A percentile compares a stretch with the other conserved stretches of the same genome.
phyloP scores from a whole-genome alignment of 179 eudicot genomes.

The Heliamphora pulchella region DNA sequence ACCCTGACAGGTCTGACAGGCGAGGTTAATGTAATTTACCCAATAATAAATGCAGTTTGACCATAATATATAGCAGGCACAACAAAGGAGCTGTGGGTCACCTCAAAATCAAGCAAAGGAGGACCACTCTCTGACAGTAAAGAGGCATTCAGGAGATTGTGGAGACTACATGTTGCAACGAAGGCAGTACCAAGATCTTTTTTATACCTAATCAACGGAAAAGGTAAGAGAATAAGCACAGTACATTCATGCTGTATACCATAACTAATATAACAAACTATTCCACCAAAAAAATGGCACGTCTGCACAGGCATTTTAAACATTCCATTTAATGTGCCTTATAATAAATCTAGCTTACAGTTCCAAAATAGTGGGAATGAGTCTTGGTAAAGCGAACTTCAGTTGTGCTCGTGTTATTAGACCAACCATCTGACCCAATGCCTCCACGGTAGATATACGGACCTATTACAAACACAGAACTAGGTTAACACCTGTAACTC shows the following conservation, averaged over 20 bases:
- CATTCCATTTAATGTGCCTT: not conserved
- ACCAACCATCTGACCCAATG: slow-evolving; percentile 92
- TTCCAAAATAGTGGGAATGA: slow-evolving; percentile 77
- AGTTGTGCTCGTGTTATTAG: slow-evolving; percentile 67
- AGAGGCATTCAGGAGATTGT: slow-evolving; percentile 76
- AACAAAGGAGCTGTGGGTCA: slow-evolving; percentile 12
- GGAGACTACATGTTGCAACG: slow-evolving; percentile 83
- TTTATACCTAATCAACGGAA: slow-evolving; percentile 51
- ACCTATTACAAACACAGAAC: slow-evolving; percentile 39
- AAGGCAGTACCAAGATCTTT: slow-evolving; percentile 71
- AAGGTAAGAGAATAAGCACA: slow-evolving; percentile 8
- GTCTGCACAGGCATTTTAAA: not conserved
- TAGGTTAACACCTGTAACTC: not conserved
- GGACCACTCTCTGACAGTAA: slow-evolving; percentile 81
- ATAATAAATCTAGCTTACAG: slow-evolving; percentile 47
- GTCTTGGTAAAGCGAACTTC: slow-evolving; percentile 81
- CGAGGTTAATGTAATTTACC: too few species aligned
- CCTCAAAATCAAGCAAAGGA: slow-evolving; percentile 95
- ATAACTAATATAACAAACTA: not conserved
- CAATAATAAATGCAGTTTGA: not conserved
- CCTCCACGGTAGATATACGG: slow-evolving; percentile 70
- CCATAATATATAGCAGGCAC: not conserved
- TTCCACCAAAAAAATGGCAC: not conserved
- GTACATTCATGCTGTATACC: not conserved
- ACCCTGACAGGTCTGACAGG: too few species aligned